Conservation (phyloP, 192 early-diverging fungal species). For the Mortierella alpina region DNA sequence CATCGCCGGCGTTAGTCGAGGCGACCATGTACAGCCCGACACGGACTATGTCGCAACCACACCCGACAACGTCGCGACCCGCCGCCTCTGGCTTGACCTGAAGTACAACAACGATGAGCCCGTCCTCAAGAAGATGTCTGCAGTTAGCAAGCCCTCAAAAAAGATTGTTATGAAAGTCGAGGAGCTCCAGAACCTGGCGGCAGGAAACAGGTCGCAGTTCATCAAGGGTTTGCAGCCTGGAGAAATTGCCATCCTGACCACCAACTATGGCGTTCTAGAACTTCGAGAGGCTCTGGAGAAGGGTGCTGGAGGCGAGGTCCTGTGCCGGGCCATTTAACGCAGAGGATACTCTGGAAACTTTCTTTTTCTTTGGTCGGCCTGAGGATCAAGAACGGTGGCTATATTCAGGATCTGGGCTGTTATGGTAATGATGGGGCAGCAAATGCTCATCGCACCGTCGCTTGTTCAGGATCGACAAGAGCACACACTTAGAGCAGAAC, state of each 20-base stretch:
- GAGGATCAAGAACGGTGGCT: too few relatives aligned
- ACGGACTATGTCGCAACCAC: conserved; percentile 76
- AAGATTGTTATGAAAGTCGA: conserved; percentile 82
- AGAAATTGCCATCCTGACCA: conserved; percentile 91
- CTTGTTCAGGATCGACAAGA: too few relatives aligned
- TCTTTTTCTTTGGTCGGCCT: too few relatives aligned
- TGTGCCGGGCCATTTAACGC: conserved; percentile 71
- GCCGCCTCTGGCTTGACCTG: conserved; percentile 92
- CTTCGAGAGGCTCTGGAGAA: conserved; percentile 89
- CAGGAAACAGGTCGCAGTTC: conserved; percentile 78
- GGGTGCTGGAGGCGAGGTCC: conserved; percentile 88
- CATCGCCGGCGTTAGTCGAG: conserved; percentile 79
- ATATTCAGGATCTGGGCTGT: too few relatives aligned
- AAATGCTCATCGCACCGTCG: too few relatives aligned
- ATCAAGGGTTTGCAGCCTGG: conserved; percentile 88
- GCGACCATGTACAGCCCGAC: conserved; percentile 85
- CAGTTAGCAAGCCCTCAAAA: conserved; percentile 89
- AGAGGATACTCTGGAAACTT: too few relatives aligned
- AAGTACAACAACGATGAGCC: conserved; percentile 91
- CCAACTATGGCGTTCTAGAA: conserved; percentile 88
- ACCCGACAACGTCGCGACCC: conserved; percentile 83
- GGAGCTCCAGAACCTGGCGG: conserved; percentile 82
- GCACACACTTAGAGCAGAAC: too few relatives aligned
- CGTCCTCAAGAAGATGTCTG: conserved; percentile 80
- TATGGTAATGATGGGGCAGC: too few relatives aligned